Evolutionary conservation across 441 rosid species (phyloP).

Genomic region (Gossypium schwendimanii): DNA sequence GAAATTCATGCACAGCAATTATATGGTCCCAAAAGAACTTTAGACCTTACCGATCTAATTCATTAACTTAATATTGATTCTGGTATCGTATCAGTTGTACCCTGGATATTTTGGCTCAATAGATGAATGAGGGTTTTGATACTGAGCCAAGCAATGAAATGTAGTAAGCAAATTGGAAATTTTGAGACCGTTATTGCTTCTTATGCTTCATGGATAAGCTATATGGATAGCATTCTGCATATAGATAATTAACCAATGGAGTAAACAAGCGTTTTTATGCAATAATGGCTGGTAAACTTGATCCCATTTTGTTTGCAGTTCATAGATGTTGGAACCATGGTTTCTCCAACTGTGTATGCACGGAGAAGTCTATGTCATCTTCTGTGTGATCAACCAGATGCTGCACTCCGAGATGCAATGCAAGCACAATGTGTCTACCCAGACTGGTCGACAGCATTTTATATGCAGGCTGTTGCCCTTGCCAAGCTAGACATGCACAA

Average conservation of each 20-base stretch:
- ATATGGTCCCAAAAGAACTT: neutral
- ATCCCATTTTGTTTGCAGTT: constrained; percentile 34
- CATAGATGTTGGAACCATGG: constrained; percentile 80
- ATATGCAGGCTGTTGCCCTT: constrained; percentile 92
- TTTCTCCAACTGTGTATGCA: constrained; percentile 85
- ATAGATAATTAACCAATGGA: neutral
- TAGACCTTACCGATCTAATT: neutral
- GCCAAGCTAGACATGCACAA: constrained; percentile 91
- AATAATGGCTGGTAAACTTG: neutral
- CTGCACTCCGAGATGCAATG: constrained; percentile 93
- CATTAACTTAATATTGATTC: neutral
- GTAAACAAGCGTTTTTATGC: neutral
- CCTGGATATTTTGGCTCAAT: neutral
- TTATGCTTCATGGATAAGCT: neutral
- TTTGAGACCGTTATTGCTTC: neutral
- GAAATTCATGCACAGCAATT: neutral
- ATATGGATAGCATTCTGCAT: neutral
- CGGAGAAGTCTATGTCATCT: constrained; percentile 84
- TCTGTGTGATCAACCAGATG: constrained; percentile 79
- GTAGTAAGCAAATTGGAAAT: neutral
- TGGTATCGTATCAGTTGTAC: neutral
- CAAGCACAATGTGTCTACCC: constrained; percentile 92
- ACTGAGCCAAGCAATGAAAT: constrained; percentile 1
- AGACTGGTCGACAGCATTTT: constrained; percentile 95
- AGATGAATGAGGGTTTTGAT: neutral